phyloP scores from a whole-genome alignment of 768 basidiomycete genomes.

The Gautieria morchelliformis region DNA sequence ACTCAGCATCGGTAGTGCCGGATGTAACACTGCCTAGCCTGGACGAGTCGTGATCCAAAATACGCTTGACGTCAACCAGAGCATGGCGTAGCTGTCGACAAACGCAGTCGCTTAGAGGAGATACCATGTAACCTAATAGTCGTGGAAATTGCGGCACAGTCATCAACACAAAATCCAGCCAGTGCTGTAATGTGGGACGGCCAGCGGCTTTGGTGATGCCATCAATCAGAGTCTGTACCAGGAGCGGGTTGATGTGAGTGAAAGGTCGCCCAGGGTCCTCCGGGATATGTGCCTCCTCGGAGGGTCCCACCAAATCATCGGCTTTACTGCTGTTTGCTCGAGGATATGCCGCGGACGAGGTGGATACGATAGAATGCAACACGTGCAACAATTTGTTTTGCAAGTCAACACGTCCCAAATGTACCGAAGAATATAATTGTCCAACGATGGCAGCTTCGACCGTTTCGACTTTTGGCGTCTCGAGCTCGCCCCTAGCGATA shows the following conservation, averaged over 20 bases:
- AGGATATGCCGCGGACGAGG: constrained; percentile 30
- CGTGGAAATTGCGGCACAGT: constrained; percentile 80
- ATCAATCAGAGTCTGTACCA: constrained; percentile 72
- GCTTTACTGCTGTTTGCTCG: constrained; percentile 1
- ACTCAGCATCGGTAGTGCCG: constrained; percentile 65
- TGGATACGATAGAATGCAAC: constrained; percentile 76
- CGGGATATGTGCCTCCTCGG: constrained; percentile 16
- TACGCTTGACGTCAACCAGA: constrained; percentile 44
- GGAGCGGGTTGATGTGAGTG: constrained; percentile 51
- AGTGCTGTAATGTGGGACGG: constrained; percentile 80
- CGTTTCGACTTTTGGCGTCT: constrained; percentile 43
- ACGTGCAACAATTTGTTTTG: constrained; percentile 93
- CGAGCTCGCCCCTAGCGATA: constrained; percentile 73
- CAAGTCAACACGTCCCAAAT: constrained; percentile 61
- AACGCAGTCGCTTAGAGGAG: constrained; percentile 71
- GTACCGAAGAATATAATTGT: constrained; percentile 68
- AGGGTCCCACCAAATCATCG: neutral
- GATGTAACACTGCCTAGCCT: constrained; percentile 35
- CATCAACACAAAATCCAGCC: constrained; percentile 94
- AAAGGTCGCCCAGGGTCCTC: constrained; percentile 25
- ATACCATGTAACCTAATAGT: constrained; percentile 51
- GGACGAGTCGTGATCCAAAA: constrained; percentile 27
- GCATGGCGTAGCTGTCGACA: constrained; percentile 56
- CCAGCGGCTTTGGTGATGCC: constrained; percentile 65
- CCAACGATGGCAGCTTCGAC: constrained; percentile 65